Conservation (phyloP, 257 asterid genomes). For the Penstemon barbatus region DNA sequence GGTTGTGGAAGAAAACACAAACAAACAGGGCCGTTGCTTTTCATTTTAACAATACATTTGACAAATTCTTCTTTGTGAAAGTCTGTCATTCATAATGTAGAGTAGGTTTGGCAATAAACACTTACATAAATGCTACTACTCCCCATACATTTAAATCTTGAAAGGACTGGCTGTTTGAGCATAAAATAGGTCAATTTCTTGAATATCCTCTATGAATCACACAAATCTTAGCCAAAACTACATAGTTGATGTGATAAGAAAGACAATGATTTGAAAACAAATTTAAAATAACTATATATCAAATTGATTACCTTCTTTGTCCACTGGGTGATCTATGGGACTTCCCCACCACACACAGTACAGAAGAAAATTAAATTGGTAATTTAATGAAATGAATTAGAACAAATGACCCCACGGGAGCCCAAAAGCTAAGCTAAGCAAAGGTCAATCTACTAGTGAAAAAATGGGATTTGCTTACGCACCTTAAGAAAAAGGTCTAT, state of each 20-base stretch:
- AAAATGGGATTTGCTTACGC: background rate
- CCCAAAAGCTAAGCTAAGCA: background rate
- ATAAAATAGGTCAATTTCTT: conserved; percentile 1
- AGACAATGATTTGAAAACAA: background rate
- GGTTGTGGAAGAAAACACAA: too few species aligned
- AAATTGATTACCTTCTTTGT: conserved; percentile 37
- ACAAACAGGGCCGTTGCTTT: too few species aligned
- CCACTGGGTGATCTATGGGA: conserved; percentile 17
- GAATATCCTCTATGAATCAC: conserved; percentile 24
- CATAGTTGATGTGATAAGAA: background rate
- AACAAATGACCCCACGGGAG: conserved; percentile 18
- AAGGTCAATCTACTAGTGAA: background rate
- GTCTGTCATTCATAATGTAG: too few species aligned
- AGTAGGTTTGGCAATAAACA: conserved; percentile 29
- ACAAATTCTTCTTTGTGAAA: too few species aligned
- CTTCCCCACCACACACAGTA: background rate
- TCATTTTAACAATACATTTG: too few species aligned
- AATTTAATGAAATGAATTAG: conserved; percentile 15
- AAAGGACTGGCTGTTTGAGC: background rate
- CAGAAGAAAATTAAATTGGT: conserved; percentile 4
- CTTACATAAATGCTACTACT: conserved; percentile 8
- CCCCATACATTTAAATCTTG: conserved; percentile 12
- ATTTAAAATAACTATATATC: background rate
- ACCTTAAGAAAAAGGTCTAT: too few species aligned
- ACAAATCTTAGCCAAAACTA: conserved; percentile 29